These are phyloP conservation scores for Aspergillus hortae DNA, from an alignment of 2,329 filamentous ascomycete genomes.

Conservation along the genomic window DNA sequence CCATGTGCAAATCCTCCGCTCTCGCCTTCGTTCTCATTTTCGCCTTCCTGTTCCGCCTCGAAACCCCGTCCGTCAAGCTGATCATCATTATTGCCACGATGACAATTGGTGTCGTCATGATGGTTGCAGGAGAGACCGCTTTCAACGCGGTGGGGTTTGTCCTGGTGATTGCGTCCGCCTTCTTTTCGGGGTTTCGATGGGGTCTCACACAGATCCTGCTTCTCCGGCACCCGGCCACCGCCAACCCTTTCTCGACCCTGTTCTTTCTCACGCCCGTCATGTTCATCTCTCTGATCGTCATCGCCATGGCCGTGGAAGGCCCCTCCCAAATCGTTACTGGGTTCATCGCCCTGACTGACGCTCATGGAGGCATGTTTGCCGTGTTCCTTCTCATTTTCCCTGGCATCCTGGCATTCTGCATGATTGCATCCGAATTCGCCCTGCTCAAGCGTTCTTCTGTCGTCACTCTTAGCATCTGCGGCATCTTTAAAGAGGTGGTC, in stretches of 20 bases:
- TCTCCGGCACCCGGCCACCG: slow-evolving; percentile 87
- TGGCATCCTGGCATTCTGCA: slow-evolving; percentile 85
- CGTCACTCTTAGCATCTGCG: slow-evolving; percentile 91
- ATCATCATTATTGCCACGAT: slow-evolving; percentile 85
- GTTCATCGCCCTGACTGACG: slow-evolving; percentile 58
- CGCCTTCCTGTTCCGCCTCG: slow-evolving; percentile 88
- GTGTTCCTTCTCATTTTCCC: slow-evolving; percentile 81
- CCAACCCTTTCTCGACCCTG: slow-evolving; percentile 94
- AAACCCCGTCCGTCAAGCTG: slow-evolving; percentile 79
- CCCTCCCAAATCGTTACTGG: slow-evolving; percentile 65
- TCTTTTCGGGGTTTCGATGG: slow-evolving; percentile 97
- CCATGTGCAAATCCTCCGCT: slow-evolving; percentile 98
- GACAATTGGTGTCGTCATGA: slow-evolving; percentile 92
- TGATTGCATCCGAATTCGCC: slow-evolving; percentile 96
- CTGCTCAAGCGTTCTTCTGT: slow-evolving; percentile 92
- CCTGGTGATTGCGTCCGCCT: slow-evolving; percentile 87
- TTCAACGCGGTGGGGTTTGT: slow-evolving; percentile 85
- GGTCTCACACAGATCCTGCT: slow-evolving; percentile 96
- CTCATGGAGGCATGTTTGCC: slow-evolving; percentile 65
- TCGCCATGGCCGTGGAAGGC: slow-evolving; percentile 85
- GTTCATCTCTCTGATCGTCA: slow-evolving; percentile 76
- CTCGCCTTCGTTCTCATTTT: slow-evolving; percentile 93
- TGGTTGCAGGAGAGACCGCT: slow-evolving; percentile 92
- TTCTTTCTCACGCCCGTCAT: slow-evolving; percentile 98
- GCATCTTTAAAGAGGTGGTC: slow-evolving; percentile 98